phyloP scores from a whole-genome alignment of 345 rosid species.

The Jatropha curcas region DNA sequence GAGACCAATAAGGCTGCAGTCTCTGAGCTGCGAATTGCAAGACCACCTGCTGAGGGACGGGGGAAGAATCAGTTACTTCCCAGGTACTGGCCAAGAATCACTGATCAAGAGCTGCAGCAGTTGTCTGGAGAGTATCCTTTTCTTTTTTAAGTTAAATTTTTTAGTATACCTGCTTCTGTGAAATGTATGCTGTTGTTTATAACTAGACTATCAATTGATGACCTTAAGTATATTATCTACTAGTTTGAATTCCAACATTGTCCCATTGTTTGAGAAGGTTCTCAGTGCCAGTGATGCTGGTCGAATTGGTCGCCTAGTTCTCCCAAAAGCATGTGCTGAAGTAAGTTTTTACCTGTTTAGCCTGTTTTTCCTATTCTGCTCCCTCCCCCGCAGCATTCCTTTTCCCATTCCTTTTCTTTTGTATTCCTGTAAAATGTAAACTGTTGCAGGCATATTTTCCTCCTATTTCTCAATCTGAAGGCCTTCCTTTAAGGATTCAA shows the following conservation, averaged over 20 bases:
- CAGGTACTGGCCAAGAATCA: constrained; percentile 92
- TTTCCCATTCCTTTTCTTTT: background rate
- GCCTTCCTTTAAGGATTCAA: constrained; percentile 80
- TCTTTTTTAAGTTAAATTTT: constrained; percentile 4
- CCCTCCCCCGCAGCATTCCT: background rate
- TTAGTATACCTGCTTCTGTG: constrained; percentile 1
- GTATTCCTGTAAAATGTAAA: constrained; percentile 27
- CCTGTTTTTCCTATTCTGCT: background rate
- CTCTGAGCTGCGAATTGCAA: constrained; percentile 57
- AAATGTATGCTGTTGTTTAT: constrained; percentile 11
- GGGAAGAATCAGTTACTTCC: constrained; percentile 90
- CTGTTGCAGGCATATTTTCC: constrained; percentile 87
- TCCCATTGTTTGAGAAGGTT: constrained; percentile 92
- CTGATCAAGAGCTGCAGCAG: constrained; percentile 88
- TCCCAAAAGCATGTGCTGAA: constrained; percentile 97
- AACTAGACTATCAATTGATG: constrained; percentile 19
- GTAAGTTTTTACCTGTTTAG: constrained; percentile 43
- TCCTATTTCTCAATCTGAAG: constrained; percentile 87
- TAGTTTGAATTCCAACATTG: constrained; percentile 74
- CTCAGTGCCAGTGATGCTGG: constrained; percentile 98
- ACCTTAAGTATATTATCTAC: constrained; percentile 42
- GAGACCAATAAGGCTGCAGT: constrained; percentile 45
- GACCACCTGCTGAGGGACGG: constrained; percentile 84
- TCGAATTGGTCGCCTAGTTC: constrained; percentile 92
- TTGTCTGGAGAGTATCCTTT: constrained; percentile 92